Conservation (phyloP, 2,329 filamentous ascomycete genomes). For the Paraphoma chrysanthemicola region DNA sequence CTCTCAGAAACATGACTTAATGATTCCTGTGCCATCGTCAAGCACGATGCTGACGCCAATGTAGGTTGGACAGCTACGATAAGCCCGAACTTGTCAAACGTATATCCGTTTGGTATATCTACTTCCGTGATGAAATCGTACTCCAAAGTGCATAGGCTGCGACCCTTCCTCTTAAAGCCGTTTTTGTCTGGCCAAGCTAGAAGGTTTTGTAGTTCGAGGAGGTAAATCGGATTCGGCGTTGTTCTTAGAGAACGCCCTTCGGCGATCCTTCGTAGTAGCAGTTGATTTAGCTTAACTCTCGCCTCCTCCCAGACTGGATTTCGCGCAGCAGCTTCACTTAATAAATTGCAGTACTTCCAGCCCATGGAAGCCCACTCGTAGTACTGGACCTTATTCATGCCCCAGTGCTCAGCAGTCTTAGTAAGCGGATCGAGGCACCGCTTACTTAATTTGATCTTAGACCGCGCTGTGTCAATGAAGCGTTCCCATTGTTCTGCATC, state of each 20-base stretch:
- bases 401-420: conserved; percentile 12
- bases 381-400: conserved; percentile 15
- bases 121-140: conserved; percentile 6
- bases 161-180: conserved; percentile 10
- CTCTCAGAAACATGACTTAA: too few species aligned
- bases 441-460: conserved; percentile 13
- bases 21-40: too few species aligned
- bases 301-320: conserved; percentile 18
- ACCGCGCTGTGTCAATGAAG: conserved; percentile 10
- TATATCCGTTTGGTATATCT: conserved; percentile 15
- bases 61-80: conserved; percentile 2
- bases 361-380: conserved; percentile 19
- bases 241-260: conserved; percentile 7
- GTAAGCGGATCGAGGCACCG: conserved; percentile 16
- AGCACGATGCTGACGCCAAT: too few species aligned
- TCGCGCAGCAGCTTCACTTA: conserved; percentile 12
- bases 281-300: conserved; percentile 19
- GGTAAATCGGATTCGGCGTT: conserved; percentile 10
- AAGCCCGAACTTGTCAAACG: conserved; percentile 17
- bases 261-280: conserved; percentile 17
- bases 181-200: conserved; percentile 6
- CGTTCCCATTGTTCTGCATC: conserved; percentile 16
- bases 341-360: conserved; percentile 17
- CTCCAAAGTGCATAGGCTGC: conserved; percentile 3
- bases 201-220: conserved; percentile 13